Evolutionary conservation across 305 asterid genomes (phyloP).

Genomic region (Ajuga reptans): DNA sequence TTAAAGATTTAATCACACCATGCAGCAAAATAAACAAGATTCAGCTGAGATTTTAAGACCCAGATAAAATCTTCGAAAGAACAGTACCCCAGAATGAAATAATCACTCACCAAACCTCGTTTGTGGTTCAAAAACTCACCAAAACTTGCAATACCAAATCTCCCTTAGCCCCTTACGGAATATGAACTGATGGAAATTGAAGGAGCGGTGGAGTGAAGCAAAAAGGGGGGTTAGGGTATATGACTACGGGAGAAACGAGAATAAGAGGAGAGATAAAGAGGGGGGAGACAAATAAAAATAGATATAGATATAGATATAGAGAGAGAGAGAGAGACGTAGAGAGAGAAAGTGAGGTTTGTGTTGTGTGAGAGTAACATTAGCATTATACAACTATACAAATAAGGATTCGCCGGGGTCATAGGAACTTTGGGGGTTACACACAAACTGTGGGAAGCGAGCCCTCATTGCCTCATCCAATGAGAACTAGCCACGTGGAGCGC

Average conservation of each 20-base stretch:
- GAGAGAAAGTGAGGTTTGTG: conserved; percentile 28
- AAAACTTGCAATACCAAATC: conserved; percentile 23
- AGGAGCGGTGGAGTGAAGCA: conserved; percentile 29
- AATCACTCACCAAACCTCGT: conserved; percentile 41
- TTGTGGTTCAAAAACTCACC: conserved; percentile 38
- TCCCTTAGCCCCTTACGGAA: conserved; percentile 14
- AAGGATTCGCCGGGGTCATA: conserved; percentile 68
- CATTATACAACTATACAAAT: conserved; percentile 29
- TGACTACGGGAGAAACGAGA: conserved; percentile 40
- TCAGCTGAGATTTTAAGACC: conserved; percentile 39
- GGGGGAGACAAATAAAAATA: conserved; percentile 29
- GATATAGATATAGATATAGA: conserved; percentile 25
- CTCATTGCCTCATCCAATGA: conserved; percentile 45
- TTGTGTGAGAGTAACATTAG: conserved; percentile 27
- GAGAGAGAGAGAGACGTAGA: conserved; percentile 30
- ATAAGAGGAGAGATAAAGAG: conserved; percentile 46
- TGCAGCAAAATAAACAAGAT: conserved; percentile 28
- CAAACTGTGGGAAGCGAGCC: conserved; percentile 66
- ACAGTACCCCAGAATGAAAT: conserved; percentile 30
- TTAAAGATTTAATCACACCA: conserved; percentile 23
- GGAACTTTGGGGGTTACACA: conserved; percentile 45
- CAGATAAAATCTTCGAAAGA: not conserved
- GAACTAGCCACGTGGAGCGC: conserved; percentile 49
- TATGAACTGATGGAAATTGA: conserved; percentile 25
- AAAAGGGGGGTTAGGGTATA: conserved; percentile 68